Base-by-base conservation (phyloP, 352 stramenopile species). In the Pilasporangium apinafurcum region DNA sequence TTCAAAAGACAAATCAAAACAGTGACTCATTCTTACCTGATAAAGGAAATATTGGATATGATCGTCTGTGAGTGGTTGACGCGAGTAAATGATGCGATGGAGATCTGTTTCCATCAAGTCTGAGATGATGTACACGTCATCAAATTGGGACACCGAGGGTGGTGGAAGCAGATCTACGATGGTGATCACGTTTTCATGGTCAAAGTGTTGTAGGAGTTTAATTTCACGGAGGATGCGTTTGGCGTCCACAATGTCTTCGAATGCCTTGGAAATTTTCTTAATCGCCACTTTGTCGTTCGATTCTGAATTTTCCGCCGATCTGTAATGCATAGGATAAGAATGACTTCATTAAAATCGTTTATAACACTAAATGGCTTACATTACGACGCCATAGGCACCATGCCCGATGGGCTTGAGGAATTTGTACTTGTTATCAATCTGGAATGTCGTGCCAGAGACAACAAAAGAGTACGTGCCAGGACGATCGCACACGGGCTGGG, bases 201-300 rank as follows among this genome's bases (percentile, higher is more conserved):
- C 74, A 78, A 98, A 95, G 40, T 95, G 84, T 52, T 95, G 83
- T 35, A 98, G 56, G 29, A 98, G 63, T 43, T 95, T 94, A 58
- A 98, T 98, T 66, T 98, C 96, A 18, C 96, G 81, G 35, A 99
- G 68, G 51, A 99, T 99, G 36, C 97, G 89, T 67, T 99, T 99
- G 30, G 96, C 97, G 62, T 99, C 97, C 35, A 99, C 95, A 26
- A 99, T 87, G 66, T 99, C 96, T 39, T 98, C 92, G 56, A 98
- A 98, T 8, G 79, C 78, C 51, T 83, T 89, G 30, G 79, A 86
- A 36, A 95, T 85, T 56, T 92, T 95, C 62, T 94, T 95, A 42
- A 94, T 86, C 8, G 84, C 84, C 6, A 93, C 77, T 48, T 92
- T 92, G 34, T 92, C 78, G 31, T 60, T 65, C n/a, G 77, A 83